phyloP scores from a whole-genome alignment of 441 rosid genomes.

The Syzygium malaccense region DNA sequence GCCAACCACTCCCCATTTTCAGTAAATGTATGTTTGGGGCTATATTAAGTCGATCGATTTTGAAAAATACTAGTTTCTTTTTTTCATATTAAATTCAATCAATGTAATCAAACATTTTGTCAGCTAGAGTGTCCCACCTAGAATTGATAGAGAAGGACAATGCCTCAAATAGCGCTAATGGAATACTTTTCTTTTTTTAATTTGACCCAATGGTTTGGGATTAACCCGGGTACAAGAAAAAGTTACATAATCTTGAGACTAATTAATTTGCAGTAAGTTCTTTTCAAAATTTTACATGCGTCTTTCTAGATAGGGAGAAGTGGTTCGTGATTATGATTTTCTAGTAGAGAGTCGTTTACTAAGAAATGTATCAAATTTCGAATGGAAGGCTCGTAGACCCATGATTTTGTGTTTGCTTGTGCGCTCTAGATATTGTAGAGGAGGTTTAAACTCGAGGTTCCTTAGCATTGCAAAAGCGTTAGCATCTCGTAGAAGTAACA shows the following conservation, averaged over 20 bases:
- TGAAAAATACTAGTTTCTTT: background rate
- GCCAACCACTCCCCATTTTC: too few relatives aligned
- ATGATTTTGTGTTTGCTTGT: background rate
- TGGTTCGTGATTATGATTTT: background rate
- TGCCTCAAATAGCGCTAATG: background rate
- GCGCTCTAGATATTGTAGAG: accelerated
- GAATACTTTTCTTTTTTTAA: background rate
- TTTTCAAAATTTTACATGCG: background rate
- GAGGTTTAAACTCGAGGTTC: background rate
- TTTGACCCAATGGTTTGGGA: background rate
- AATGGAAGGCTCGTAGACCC: background rate
- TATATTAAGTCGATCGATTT: background rate
- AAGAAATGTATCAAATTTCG: accelerated
- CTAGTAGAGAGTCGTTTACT: background rate
- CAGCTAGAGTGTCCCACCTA: background rate
- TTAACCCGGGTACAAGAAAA: background rate
- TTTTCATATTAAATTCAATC: background rate
- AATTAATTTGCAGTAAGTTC: background rate
- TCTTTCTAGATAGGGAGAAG: background rate
- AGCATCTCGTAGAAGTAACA: background rate
- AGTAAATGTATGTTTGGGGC: background rate
- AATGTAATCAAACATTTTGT: background rate
- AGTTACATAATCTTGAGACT: background rate
- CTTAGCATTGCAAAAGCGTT: background rate
- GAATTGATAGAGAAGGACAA: background rate